phyloP scores from a whole-genome alignment of 2,329 filamentous ascomycete genomes.

The Fusarium haematococcum region DNA sequence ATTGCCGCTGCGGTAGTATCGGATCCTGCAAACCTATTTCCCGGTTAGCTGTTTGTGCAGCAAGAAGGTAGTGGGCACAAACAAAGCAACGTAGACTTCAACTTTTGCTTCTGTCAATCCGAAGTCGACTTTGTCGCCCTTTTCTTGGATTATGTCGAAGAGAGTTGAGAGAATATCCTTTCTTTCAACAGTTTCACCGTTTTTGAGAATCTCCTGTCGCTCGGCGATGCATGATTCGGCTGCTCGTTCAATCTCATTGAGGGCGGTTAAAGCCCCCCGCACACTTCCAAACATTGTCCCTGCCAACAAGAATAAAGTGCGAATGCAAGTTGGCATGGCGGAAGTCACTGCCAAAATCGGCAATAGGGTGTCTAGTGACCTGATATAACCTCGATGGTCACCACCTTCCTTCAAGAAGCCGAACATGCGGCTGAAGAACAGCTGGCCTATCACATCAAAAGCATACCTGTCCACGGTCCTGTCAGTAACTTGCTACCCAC shows the following conservation, averaged over 20 bases:
- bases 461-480: slow-evolving; percentile 2
- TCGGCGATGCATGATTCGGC: neutral
- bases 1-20: neutral
- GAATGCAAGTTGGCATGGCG: neutral
- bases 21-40: neutral
- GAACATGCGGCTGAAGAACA: slow-evolving; percentile 14
- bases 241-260: neutral
- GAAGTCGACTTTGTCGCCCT: neutral
- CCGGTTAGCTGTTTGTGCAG: neutral
- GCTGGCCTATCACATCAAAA: slow-evolving; percentile 16
- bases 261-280: neutral
- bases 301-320: neutral
- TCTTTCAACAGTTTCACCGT: neutral
- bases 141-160: neutral
- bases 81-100: neutral
- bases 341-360: neutral
- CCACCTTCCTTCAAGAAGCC: slow-evolving; percentile 10
- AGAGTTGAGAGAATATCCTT: neutral
- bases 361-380: neutral
- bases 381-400: slow-evolving; percentile 9
- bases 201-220: neutral
- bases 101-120: neutral
- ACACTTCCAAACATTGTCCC: neutral
- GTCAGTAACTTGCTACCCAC: neutral
- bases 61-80: neutral